Percentiles rank a stretch among this genome's conserved stretches.
Conservation (phyloP, 2,329 filamentous ascomycete species). For the Berkeleyomyces basicola region DNA sequence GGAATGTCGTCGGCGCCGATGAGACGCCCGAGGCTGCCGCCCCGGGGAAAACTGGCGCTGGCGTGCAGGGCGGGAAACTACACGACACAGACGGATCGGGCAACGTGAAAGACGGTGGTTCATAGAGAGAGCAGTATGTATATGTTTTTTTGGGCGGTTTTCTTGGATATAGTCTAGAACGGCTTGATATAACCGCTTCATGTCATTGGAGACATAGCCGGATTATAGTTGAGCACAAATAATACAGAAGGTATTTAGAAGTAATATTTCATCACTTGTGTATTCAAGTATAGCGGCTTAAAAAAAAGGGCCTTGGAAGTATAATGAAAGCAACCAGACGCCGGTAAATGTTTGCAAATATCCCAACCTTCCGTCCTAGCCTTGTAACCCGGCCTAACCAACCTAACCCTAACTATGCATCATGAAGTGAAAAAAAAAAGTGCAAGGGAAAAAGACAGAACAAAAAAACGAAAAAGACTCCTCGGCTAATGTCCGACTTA, state of each 20-base stretch:
- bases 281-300: neutral
- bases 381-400: neutral
- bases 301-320: neutral
- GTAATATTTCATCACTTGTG: neutral
- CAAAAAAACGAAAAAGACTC: neutral
- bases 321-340: neutral
- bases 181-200: neutral
- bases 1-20: constrained; percentile 22
- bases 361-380: neutral
- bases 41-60: neutral
- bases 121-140: neutral
- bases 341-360: neutral
- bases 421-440: neutral
- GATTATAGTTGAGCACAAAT: neutral
- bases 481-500: neutral
- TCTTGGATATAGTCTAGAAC: neutral
- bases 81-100: neutral
- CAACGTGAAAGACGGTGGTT: neutral
- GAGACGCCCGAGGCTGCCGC: neutral
- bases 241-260: neutral
- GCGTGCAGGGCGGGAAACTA: neutral
- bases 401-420: neutral
- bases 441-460: neutral
- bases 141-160: neutral
- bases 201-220: neutral